Evolutionary conservation across 169 alveolate species (phyloP), one percentile per base, ranked within the genome.

Genomic region (Babesia ovata): DNA sequence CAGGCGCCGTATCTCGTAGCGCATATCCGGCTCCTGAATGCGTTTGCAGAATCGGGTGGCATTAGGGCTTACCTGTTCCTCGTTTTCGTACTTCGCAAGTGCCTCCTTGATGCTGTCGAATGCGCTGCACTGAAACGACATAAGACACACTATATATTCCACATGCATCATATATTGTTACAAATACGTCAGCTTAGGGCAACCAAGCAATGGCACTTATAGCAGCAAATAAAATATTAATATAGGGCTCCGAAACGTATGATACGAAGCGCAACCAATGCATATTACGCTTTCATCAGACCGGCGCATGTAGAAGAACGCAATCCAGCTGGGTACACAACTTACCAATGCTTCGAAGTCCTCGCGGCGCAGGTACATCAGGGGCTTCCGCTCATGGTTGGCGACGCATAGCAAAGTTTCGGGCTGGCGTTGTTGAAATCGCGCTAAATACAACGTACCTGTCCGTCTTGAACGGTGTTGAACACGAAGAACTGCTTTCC

Each of bases 381-480:
- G 75, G 9, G 93, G 93, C 67, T 87, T 75, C 45, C 89, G 60
- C 24, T 84, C 82, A 42, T 65, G 70, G 46, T 89, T 91, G 19
- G 90, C 72, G 33, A 89, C 90, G 65, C 93, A 89, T 52, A 89
- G 76, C 22, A 89, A 75, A 3, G 93, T 66, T 39, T 82, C 89
- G 19, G 63, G 72, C 89, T 82, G 46, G 13, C 21, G n/a, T 19
- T 10, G 21, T 10, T 21, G 36, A 19, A 29, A 4, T 46, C 17
- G 14, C 9, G 10, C 9, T 10, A 2, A 50, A 29, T 4, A 16
- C 14, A 8, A 49, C 65, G 3, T 67, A 79, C 87, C 74, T 70
- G 24, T 22, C 85, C 85, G 36, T 63, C 70, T 39, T 61, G 77
- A 24, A 44, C 36, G 21, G 89, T 62, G 53, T 82, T 82, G 79